Evolutionary conservation across 2,329 filamentous ascomycete species (phyloP).

Genomic region (Penicillium sclerotigenum): DNA sequence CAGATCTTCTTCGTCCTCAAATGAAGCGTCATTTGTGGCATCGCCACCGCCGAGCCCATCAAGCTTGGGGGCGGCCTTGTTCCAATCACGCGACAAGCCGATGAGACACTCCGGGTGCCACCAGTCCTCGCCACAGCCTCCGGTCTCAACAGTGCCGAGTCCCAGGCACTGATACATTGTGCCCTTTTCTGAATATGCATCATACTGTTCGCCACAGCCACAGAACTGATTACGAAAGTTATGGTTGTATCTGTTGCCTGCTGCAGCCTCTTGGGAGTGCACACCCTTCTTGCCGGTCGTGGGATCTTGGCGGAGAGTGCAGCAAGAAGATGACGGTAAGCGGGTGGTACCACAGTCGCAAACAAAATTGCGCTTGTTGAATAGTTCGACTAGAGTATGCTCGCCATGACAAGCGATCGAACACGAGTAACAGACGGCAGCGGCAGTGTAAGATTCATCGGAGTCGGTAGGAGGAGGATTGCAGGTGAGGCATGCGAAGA

Average conservation of each 20-base stretch:
- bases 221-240: conserved; percentile 95
- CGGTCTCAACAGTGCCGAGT: conserved; percentile 71
- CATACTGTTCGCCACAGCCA: conserved; percentile 81
- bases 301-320: conserved; percentile 69
- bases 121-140: conserved; percentile 96
- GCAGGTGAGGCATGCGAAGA: conserved; percentile 93
- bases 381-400: conserved; percentile 90
- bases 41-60: conserved; percentile 28
- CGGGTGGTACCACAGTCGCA: conserved; percentile 94
- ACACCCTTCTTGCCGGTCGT: conserved; percentile 75
- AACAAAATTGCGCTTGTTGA: conserved; percentile 90
- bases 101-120: conserved; percentile 92
- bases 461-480: conserved; percentile 69
- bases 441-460: conserved; percentile 64
- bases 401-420: conserved; percentile 96
- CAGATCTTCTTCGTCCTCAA: conserved; percentile 57
- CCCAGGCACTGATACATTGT: conserved; percentile 98
- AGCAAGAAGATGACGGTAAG: conserved; percentile 67
- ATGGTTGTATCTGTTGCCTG: conserved; percentile 85
- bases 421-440: conserved; percentile 93
- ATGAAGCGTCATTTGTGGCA: conserved; percentile 29
- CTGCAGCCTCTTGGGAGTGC: conserved; percentile 66
- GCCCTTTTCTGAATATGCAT: conserved; percentile 82
- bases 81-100: conserved; percentile 71
- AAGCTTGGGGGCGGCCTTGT: conserved; percentile 20